These are phyloP conservation scores for Solanum piurae DNA, from an alignment of 257 asterid species.

Conservation along the genomic window DNA sequence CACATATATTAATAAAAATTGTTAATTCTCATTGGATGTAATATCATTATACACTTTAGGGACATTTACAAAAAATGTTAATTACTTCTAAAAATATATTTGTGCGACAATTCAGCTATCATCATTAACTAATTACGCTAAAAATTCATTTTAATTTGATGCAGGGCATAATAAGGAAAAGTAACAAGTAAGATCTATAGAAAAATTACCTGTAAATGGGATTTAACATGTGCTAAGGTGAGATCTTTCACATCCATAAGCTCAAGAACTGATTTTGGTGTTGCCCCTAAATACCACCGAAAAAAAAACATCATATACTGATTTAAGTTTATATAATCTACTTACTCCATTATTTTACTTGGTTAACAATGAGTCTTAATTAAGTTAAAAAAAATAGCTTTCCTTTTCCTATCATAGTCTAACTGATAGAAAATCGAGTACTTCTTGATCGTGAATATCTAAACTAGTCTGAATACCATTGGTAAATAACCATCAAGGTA, in stretches of 20 bases:
- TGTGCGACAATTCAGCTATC: too few species aligned
- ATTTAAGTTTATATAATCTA: not conserved
- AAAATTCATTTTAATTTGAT: too few species aligned
- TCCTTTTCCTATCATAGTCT: not conserved
- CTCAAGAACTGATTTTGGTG: slow-evolving; percentile 93
- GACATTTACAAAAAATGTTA: too few species aligned
- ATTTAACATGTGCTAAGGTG: slow-evolving; percentile 89
- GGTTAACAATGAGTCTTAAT: not conserved
- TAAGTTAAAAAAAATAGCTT: not conserved
- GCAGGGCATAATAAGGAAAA: not conserved
- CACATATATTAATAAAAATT: too few species aligned
- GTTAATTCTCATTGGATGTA: too few species aligned
- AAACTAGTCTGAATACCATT: not conserved
- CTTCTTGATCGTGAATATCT: not conserved
- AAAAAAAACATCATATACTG: not conserved
- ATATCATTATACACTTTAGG: too few species aligned
- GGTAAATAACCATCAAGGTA: not conserved
- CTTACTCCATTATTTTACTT: not conserved
- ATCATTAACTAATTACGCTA: too few species aligned
- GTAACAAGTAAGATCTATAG: not conserved
- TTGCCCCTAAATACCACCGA: slow-evolving; percentile 44
- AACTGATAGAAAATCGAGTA: not conserved
- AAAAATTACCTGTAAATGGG: slow-evolving; percentile 74
- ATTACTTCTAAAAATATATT: too few species aligned
- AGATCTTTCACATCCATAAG: slow-evolving; percentile 96